These are phyloP conservation scores for Candida morakotiae DNA, from an alignment of 805 yeast genomes.

Conservation along the genomic window DNA sequence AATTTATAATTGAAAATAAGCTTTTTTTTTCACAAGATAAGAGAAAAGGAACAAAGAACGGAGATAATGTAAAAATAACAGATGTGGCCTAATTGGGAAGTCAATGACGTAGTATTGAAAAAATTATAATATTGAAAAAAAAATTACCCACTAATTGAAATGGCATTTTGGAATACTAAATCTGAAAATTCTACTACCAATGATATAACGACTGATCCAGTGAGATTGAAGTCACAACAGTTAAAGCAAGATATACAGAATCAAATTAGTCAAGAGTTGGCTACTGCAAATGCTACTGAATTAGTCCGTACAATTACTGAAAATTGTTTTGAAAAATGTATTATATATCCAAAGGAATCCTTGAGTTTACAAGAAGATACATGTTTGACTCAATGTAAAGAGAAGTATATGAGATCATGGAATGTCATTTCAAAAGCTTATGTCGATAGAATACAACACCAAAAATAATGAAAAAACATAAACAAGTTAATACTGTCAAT, in stretches of 20 bases:
- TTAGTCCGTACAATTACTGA: conserved; percentile 80
- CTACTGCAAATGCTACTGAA: conserved; percentile 88
- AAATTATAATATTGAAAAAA: no score
- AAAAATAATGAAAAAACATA: not conserved
- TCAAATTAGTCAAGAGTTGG: conserved; percentile 77
- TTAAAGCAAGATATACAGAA: conserved; percentile 61
- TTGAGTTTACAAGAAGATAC: conserved; percentile 50
- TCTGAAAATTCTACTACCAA: conserved; percentile 10
- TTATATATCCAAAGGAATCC: conserved; percentile 53
- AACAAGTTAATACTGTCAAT: not conserved
- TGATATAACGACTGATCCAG: conserved; percentile 6
- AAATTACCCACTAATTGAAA: no score
- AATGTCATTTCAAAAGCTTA: conserved; percentile 76
- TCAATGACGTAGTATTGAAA: no score
- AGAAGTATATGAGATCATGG: conserved; percentile 91
- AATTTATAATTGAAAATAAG: no score
- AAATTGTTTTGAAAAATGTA: conserved; percentile 81
- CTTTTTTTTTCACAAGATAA: no score
- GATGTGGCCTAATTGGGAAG: not conserved
- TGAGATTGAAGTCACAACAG: conserved; percentile 29
- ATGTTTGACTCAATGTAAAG: conserved; percentile 75
- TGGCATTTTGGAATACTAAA: conserved; percentile 24
- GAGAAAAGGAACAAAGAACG: no score
- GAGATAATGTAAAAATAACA: no score
- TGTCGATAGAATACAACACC: conserved; percentile 62